Conservation (phyloP, 345 rosid genomes). For the Hypericum perforatum region DNA sequence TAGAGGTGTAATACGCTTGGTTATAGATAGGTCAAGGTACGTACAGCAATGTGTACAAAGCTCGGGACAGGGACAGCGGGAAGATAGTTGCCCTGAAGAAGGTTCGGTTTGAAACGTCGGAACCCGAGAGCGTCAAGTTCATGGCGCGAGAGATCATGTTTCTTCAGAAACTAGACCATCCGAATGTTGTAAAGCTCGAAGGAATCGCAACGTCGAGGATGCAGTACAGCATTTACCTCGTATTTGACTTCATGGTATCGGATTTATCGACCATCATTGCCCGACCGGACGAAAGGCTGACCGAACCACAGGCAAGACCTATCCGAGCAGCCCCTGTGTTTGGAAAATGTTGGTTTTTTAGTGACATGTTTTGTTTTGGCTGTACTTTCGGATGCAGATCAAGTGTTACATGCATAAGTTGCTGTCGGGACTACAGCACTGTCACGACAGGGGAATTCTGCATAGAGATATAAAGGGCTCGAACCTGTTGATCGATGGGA, state of each 20-base stretch:
- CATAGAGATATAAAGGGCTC: conserved; percentile 57
- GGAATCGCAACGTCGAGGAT: conserved; percentile 67
- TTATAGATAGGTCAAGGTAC: conserved; percentile 51
- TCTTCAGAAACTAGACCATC: conserved; percentile 57
- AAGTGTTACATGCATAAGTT: conserved; percentile 53
- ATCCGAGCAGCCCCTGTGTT: no score
- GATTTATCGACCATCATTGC: conserved; percentile 41
- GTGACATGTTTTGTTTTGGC: conserved; percentile 1
- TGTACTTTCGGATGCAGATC: conserved; percentile 27
- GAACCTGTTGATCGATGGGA: conserved; percentile 48
- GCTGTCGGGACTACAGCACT: conserved; percentile 54
- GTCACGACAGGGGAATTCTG: conserved; percentile 47
- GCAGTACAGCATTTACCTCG: conserved; percentile 62
- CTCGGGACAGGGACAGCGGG: conserved; percentile 54
- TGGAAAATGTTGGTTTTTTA: background rate
- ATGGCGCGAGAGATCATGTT: conserved; percentile 65
- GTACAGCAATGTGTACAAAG: conserved; percentile 74
- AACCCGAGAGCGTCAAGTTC: conserved; percentile 70
- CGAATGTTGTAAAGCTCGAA: conserved; percentile 59
- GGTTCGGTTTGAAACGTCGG: conserved; percentile 57
- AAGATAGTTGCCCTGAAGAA: conserved; percentile 73
- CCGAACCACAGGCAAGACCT: conserved; percentile 47
- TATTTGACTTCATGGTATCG: conserved; percentile 55
- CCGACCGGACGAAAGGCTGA: conserved; percentile 35
- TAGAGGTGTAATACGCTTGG: no score